Percentiles rank a stretch among this genome's conserved stretches.
phyloP scores from a whole-genome alignment of 257 asterid species.

The Solanum clarkiae region DNA sequence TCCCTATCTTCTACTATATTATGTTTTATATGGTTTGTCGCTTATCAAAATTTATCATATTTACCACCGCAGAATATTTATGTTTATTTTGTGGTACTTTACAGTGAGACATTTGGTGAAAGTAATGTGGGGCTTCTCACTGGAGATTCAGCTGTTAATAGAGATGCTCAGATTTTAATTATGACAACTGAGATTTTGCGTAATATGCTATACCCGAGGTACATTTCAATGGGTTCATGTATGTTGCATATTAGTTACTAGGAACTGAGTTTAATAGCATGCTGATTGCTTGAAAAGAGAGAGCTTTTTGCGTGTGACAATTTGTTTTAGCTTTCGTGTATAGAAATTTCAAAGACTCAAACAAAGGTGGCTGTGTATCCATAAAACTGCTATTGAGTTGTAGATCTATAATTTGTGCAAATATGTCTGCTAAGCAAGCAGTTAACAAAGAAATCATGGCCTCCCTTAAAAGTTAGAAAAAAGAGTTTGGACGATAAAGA shows the following conservation, averaged over 20 bases:
- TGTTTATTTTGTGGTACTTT: constrained; percentile 5
- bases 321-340: neutral
- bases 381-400: neutral
- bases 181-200: constrained; percentile 99
- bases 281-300: neutral
- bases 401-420: neutral
- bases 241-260: neutral
- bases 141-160: constrained; percentile 94
- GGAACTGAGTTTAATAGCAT: neutral
- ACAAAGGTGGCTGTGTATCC: neutral
- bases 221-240: neutral
- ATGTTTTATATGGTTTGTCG: neutral
- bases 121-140: constrained; percentile 91
- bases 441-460: neutral
- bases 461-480: neutral
- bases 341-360: neutral
- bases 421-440: neutral
- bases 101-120: constrained; percentile 90
- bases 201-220: constrained; percentile 93
- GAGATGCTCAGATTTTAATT: constrained; percentile 87
- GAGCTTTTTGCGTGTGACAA: neutral
- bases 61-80: neutral
- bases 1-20: neutral
- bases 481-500: neutral
- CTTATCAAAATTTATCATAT: neutral